A percentile compares a stretch with the other conserved stretches of the same genome.
Evolutionary conservation across 768 basidiomycete genomes (phyloP).

Genomic region (Leccinum variicolor): DNA sequence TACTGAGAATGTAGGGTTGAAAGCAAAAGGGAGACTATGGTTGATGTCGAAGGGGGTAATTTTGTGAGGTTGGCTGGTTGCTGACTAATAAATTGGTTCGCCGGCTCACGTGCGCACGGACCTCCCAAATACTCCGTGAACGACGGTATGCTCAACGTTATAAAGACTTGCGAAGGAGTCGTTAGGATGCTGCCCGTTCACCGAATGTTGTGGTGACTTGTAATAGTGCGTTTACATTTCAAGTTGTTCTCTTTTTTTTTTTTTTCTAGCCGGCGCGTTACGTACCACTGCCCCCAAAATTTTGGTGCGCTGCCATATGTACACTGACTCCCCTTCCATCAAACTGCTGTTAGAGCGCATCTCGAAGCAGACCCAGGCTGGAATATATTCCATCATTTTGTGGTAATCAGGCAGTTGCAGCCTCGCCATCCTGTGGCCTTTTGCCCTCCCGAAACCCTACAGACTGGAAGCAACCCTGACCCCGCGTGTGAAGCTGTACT

Average conservation of each 20-base stretch:
- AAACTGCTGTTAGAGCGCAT: constrained; percentile 1
- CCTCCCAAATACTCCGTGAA: constrained; percentile 6
- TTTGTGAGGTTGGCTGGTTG: constrained; percentile 21
- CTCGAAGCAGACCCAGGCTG: not conserved
- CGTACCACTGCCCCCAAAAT: constrained; percentile 7
- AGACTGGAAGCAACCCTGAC: not conserved
- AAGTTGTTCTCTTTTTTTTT: not conserved
- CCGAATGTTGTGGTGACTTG: constrained; percentile 2
- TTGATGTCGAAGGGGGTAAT: constrained; percentile 17
- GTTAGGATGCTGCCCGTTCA: constrained; percentile 3
- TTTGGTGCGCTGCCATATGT: not conserved
- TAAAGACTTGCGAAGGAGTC: not conserved
- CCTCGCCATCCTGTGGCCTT: constrained; percentile 18
- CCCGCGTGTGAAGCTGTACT: constrained; percentile 11
- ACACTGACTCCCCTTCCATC: not conserved
- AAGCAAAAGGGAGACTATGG: constrained; percentile 18
- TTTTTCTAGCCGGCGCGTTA: constrained; percentile 5
- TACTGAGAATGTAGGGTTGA: constrained; percentile 25
- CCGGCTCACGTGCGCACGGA: constrained; percentile 26
- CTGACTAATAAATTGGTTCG: constrained; percentile 24
- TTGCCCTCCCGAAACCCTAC: constrained; percentile 5
- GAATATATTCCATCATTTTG: constrained; percentile 4
- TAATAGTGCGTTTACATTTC: constrained; percentile 1
- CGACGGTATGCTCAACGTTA: not conserved
- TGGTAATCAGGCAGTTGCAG: constrained; percentile 3